Evolutionary conservation across 306 rosid genomes (phyloP), one percentile per base, ranked within the genome.

Genomic region (Oxytropis ochrocephala): DNA sequence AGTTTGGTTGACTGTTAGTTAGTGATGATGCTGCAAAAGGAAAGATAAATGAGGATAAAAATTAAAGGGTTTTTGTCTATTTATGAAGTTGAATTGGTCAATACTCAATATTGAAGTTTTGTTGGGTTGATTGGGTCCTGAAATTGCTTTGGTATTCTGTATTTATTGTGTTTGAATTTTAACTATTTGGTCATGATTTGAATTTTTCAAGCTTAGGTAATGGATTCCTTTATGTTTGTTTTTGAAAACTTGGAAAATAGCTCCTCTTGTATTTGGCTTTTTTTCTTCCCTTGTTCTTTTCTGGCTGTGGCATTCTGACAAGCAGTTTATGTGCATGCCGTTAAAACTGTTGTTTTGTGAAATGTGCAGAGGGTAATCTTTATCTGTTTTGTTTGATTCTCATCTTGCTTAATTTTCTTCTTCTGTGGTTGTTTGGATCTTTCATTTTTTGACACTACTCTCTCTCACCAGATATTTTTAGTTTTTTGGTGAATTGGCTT

Each of bases 61-160:
- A 36, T 13, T 7, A 12, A 32, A 5, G 30, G 32, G 7, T 47
- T 39, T 11, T 50, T 36, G 3, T 17, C 7, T 56, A 0, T 52
- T 19, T 30, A 21, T 52, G 58, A 21, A 52, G 2, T 75, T 70
- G 14, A 30, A 35, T 65, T 38, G 7, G 14, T 67, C 46, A 42
- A 17, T 56, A 5, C 57, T 67, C 46, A 42, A 17, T 56, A 5
- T 63, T 48, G 39, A 49, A 38, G 33, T 41, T 21, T 47, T 70
- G 32, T 61, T 51, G 57, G 49, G 57, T 0, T 52, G 36, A 58
- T 84, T 84, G 88, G 87, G 83, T 89, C 86, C 82, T 73, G 72
- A 67, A 75, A 38, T 38, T 69, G 75, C 12, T 38, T 46, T 52
- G 56, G 51, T 76, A 47, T 50, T 71, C 17, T 43, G 66, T 33